Evolutionary conservation across 1,284 basidiomycete species (phyloP), one percentile per base, ranked within the genome.

Genomic region (Cystobasidiaceae sp.): DNA sequence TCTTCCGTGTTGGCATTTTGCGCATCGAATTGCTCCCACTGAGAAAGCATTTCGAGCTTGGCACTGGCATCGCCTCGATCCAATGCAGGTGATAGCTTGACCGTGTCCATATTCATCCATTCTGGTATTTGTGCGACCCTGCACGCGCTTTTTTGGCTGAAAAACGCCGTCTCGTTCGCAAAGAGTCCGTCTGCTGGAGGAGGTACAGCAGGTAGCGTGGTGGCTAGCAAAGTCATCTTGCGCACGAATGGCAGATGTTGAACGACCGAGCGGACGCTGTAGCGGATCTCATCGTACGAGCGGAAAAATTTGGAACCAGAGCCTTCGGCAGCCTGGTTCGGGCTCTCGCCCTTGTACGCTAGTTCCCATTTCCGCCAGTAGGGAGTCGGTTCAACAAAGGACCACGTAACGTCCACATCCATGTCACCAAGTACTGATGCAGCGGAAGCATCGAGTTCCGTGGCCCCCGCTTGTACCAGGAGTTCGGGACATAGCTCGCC

Each of bases 231-330:
- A 15, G 56, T 59, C 56, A 46, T 19, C 44, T 59, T 59, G 15
- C 45, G 45, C 23, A 49, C 56, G 33, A 59, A 59, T 17, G 56
- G 56, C 15, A 59, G n/a, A 25, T 59, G 45, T 33, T 59, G 43
- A 7, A 68, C 19, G n/a, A 64, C 60, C 4, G 69, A 69, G 9
- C 69, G 68, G 11, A 71, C 54, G 2, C 69, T 71, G 54, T 58
- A 68, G 13, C 71, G 68, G 1, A 72, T 57, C 25, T 72, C 71
- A 49, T 69, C 71, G 52, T 70, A 69, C 9, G 59, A 62, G n/a
- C 56, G 56, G 21, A 59, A 59, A 19, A 33, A 44, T 23, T 2
- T 48, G 4, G 23, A 41, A 9, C 44, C 56, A 7, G 56, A 46
- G n/a, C 56, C 56, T 11, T 48, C n/a, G 5, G 43, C 56, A 46